These are phyloP conservation scores for Claviceps quebecensis DNA, from an alignment of 2,329 filamentous ascomycete species.

Conservation along the genomic window DNA sequence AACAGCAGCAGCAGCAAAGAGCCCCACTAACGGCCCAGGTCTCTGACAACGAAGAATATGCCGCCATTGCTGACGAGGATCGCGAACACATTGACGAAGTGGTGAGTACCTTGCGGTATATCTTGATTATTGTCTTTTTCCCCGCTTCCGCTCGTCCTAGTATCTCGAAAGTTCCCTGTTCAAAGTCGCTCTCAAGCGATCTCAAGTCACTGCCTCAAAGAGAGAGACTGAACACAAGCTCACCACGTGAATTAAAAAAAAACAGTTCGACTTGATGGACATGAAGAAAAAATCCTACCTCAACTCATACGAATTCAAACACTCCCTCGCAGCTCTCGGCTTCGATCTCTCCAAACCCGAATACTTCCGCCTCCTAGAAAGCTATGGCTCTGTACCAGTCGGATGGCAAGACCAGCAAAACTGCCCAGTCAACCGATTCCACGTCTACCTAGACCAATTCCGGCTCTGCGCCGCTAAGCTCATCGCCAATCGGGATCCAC, in stretches of 20 bases:
- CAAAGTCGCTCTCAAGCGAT: conserved; percentile 1
- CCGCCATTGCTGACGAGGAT: conserved; percentile 65
- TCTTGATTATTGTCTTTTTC: neutral
- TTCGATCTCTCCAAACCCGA: conserved; percentile 83
- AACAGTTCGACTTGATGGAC: conserved; percentile 84
- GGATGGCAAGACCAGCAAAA: conserved; percentile 35
- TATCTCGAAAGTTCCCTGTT: conserved; percentile 4
- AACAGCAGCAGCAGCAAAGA: conserved; percentile 9
- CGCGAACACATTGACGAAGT: conserved; percentile 88
- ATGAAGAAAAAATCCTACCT: conserved; percentile 88
- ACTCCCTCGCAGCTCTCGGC: conserved; percentile 87
- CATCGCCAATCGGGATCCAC: conserved; percentile 69
- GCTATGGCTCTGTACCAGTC: conserved; percentile 61
- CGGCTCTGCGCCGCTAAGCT: conserved; percentile 62
- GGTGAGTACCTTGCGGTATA: conserved; percentile 36
- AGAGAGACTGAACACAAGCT: neutral
- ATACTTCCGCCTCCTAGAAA: conserved; percentile 65
- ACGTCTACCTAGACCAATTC: conserved; percentile 41
- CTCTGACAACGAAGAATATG: conserved; percentile 24
- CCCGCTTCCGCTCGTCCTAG: neutral
- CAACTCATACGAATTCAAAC: conserved; percentile 96
- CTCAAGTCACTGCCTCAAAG: neutral
- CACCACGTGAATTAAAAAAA: neutral
- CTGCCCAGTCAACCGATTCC: conserved; percentile 30
- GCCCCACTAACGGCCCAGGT: conserved; percentile 21